These are phyloP conservation scores for Aegilops umbellulata DNA, from an alignment of 176 grass and related monocot genomes.

Conservation along the genomic window DNA sequence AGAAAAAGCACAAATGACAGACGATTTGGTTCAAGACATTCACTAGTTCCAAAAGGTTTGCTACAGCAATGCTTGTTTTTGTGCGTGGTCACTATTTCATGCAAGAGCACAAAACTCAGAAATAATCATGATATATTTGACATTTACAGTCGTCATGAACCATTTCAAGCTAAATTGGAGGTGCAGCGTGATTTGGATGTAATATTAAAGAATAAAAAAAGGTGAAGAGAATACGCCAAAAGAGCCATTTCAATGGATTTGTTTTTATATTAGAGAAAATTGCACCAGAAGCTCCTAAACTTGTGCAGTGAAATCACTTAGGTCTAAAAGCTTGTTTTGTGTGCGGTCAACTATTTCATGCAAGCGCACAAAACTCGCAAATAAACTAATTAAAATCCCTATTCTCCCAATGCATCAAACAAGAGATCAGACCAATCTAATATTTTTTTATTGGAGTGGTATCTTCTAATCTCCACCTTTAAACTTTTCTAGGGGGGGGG, in stretches of 20 bases:
- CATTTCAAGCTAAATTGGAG: background rate
- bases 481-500: no score
- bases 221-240: background rate
- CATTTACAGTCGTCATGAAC: background rate
- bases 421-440: no score
- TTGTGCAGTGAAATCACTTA: background rate
- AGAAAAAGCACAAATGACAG: background rate
- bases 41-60: constrained; percentile 9
- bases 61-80: background rate
- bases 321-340: background rate
- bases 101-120: background rate
- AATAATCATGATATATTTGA: background rate
- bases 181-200: background rate
- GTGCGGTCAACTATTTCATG: background rate
- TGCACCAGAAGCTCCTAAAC: background rate
- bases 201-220: background rate
- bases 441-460: no score
- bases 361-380: background rate
- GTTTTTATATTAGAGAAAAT: constrained; percentile 10
- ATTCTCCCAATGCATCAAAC: no score
- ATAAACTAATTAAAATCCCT: background rate
- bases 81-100: background rate
- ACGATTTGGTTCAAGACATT: background rate
- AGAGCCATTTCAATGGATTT: background rate
- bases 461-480: no score